Evolutionary conservation across 176 grass and related monocot species (phyloP).

Genomic region (Tuctoria greenei): DNA sequence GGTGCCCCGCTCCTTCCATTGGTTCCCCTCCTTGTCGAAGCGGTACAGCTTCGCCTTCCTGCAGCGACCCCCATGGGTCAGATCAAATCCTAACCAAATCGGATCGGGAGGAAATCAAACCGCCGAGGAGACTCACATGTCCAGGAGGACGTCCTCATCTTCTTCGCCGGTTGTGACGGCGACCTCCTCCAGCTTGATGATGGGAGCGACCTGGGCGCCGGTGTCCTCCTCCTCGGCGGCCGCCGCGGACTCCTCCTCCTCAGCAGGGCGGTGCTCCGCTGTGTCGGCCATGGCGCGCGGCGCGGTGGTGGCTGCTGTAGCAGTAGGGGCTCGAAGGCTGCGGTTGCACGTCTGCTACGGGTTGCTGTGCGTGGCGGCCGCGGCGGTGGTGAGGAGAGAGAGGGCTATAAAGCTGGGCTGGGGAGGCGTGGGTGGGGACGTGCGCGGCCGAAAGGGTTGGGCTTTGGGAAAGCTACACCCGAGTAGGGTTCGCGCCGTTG

Average conservation of each 20-base stretch:
- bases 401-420: slow-evolving; percentile 16
- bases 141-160: slow-evolving; percentile 66
- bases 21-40: slow-evolving; percentile 70
- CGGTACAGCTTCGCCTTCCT: slow-evolving; percentile 81
- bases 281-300: slow-evolving; percentile 50
- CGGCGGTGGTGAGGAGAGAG: slow-evolving; percentile 9
- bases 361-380: slow-evolving; percentile 36
- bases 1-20: slow-evolving; percentile 82
- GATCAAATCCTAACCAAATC: slow-evolving; percentile 40
- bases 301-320: neutral
- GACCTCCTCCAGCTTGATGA: slow-evolving; percentile 80
- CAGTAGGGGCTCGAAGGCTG: neutral
- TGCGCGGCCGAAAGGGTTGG: slow-evolving; percentile 40
- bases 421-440: slow-evolving; percentile 17
- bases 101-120: slow-evolving; percentile 19
- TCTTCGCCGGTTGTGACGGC: slow-evolving; percentile 89
- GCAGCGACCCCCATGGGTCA: slow-evolving; percentile 22
- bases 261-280: slow-evolving; percentile 42
- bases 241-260: slow-evolving; percentile 53
- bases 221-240: slow-evolving; percentile 84
- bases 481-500: slow-evolving; percentile 24
- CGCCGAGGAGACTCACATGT: slow-evolving; percentile 43
- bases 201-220: slow-evolving; percentile 78
- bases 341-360: neutral
- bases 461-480: slow-evolving; percentile 22